Evolutionary conservation across 352 stramenopile genomes (phyloP), one percentile per base, ranked within the genome.

Genomic region (Globisporangium alternatum): DNA sequence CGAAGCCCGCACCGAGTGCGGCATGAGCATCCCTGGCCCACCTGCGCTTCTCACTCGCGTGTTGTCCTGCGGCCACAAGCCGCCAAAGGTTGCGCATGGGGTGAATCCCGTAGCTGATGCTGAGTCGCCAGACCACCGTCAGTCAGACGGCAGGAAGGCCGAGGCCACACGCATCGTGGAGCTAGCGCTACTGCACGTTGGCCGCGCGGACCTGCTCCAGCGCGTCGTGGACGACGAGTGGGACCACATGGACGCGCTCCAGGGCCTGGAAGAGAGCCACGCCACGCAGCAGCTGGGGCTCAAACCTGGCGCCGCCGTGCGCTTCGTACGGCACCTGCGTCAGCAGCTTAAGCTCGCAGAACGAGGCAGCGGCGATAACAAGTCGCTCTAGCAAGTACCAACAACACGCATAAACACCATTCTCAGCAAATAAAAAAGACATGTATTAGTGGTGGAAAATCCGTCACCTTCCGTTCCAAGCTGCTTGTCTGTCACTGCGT

Each of bases 391-490:
- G 35, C 35, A 41, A 41, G 1, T 12, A 41, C 5, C 8, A 37
- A 15, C 35, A 41, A 41, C 9, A 17, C 35, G 12, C 15, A 12
- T 15, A 9, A 41, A 9, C 9, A 5, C 35, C 7, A 41, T 41
- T 9, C 35, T 41, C 15, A 30, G 33, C n/a, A 56, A 56, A 35
- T 45, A 64, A 55, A 64, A 49, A 56, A 57, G 17, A 35, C 9
- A 64, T 49, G 58, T 17, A 64, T 64, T n/a, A 19, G 8, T 45
- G 13, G 5, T 56, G 31, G 57, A 57, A 28, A 57, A 25, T 37
- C 56, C 53, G 7, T 43, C 45, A 64, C 30, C 58, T 57, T 58
- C 47, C 31, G 37, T 44, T 62, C 56, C 19, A 44, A 21, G 54
- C 30, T 62, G 56, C 41, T 62, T 33, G 21, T 54, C 33, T 28